These are phyloP conservation scores for Diplosphaera chodatii DNA, from an alignment of 139 green algal genomes.

Conservation along the genomic window DNA sequence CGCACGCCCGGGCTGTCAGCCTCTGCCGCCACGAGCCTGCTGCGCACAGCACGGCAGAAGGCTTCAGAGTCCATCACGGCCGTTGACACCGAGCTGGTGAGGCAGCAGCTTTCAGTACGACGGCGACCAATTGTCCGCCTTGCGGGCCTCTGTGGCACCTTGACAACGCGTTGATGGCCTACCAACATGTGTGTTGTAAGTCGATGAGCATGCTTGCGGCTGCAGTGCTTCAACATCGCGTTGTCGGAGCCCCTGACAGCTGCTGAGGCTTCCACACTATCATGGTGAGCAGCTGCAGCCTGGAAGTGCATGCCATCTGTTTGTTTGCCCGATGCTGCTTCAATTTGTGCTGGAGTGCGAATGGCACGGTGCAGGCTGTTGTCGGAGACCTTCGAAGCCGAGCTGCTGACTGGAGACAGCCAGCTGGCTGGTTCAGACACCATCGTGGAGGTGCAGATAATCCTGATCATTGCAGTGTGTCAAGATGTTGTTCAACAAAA, in stretches of 20 bases:
- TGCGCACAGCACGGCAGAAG: conserved; percentile 69
- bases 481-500: too few relatives aligned
- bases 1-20: conserved; percentile 64
- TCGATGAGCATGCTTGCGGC: too few relatives aligned
- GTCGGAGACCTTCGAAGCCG: conserved; percentile 92
- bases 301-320: too few relatives aligned
- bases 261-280: conserved; percentile 68
- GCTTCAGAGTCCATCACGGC: conserved; percentile 48
- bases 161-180: too few relatives aligned
- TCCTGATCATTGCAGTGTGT: too few relatives aligned
- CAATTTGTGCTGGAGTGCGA: too few relatives aligned
- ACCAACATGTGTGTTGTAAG: too few relatives aligned
- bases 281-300: too few relatives aligned
- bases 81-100: conserved; percentile 71
- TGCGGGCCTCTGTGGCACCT: too few relatives aligned
- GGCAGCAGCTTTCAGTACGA: too few relatives aligned
- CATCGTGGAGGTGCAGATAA: conserved; percentile 57
- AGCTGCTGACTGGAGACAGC: conserved; percentile 58
- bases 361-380: conserved; percentile 61
- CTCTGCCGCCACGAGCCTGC: conserved; percentile 58
- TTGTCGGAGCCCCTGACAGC: conserved; percentile 50
- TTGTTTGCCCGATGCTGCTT: too few relatives aligned
- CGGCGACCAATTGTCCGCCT: too few relatives aligned
- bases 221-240: conserved; percentile 91
- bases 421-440: conserved; percentile 3